phyloP scores from a whole-genome alignment of 1,139 yeast species.

The Zygosaccharomyces pseudobailii region DNA sequence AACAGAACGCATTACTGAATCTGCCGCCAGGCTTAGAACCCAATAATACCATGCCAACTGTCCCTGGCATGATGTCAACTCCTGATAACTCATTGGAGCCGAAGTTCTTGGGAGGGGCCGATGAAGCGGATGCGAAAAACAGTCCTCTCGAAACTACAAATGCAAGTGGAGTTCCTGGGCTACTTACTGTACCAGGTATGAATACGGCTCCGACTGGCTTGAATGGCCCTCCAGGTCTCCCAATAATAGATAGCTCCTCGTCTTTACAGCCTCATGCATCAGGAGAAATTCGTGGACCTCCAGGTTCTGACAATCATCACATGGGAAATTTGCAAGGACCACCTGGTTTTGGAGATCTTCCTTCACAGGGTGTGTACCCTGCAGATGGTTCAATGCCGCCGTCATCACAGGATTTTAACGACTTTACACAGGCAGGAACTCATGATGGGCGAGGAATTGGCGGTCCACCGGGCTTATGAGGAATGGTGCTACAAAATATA shows the following conservation, averaged over 20 bases:
- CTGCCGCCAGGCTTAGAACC: constrained; percentile 2
- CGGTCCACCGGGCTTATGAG: constrained; percentile 30
- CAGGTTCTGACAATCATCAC: neutral
- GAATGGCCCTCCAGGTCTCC: constrained; percentile 27
- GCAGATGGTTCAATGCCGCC: neutral
- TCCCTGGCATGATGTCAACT: constrained; percentile 11
- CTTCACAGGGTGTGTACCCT: neutral
- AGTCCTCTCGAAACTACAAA: neutral
- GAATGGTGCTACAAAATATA: constrained; percentile 2
- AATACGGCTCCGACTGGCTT: constrained; percentile 12
- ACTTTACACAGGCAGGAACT: constrained; percentile 1
- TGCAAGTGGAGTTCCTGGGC: constrained; percentile 18
- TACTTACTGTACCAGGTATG: constrained; percentile 21
- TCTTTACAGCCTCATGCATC: constrained; percentile 10
- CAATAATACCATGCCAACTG: neutral
- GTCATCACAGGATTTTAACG: neutral
- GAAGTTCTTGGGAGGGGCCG: constrained; percentile 5
- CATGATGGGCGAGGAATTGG: constrained; percentile 4
- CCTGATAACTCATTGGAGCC: constrained; percentile 1
- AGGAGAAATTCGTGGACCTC: neutral
- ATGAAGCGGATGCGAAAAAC: neutral
- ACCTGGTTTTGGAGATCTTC: constrained; percentile 17
- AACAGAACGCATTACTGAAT: neutral
- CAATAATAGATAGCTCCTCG: constrained; percentile 27
- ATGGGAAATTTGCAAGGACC: constrained; percentile 15